These are phyloP conservation scores for Claviceps sp. DNA, from an alignment of 2,329 filamentous ascomycete species.

Conservation along the genomic window DNA sequence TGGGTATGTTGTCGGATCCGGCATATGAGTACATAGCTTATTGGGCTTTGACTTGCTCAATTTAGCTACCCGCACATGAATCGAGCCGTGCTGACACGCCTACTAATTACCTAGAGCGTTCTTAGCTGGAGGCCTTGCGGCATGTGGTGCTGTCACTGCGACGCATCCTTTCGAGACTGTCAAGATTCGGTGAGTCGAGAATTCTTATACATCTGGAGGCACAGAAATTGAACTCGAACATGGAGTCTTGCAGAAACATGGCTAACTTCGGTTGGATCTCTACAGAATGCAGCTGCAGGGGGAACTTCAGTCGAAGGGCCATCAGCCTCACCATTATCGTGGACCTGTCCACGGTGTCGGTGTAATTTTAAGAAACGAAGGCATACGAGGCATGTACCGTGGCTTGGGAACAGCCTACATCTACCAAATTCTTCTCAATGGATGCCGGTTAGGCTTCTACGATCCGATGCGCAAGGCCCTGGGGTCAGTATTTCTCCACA, in stretches of 20 bases:
- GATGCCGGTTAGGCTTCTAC: conserved; percentile 93
- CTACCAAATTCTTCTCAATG: conserved; percentile 93
- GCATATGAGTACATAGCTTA: background rate
- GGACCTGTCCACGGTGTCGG: conserved; percentile 84
- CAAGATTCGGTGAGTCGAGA: conserved; percentile 68
- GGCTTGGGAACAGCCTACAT: conserved; percentile 87
- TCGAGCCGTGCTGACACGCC: conserved; percentile 7
- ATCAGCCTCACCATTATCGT: conserved; percentile 77
- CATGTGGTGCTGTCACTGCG: conserved; percentile 91
- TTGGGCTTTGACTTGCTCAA: background rate
- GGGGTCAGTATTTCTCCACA: conserved; percentile 56
- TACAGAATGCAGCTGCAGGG: conserved; percentile 84
- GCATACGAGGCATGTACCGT: conserved; percentile 69
- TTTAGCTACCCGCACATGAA: background rate
- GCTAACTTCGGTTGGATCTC: background rate
- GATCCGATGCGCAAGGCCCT: conserved; percentile 73
- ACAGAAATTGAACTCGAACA: background rate
- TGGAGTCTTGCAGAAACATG: background rate
- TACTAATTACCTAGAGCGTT: conserved; percentile 49
- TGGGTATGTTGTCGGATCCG: conserved; percentile 19
- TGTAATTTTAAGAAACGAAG: conserved; percentile 86
- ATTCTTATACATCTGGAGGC: background rate
- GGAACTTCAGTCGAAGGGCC: conserved; percentile 76
- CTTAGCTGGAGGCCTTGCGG: conserved; percentile 89
- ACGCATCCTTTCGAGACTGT: conserved; percentile 98